Evolutionary conservation across 2,329 filamentous ascomycete species (phyloP), one percentile per base, ranked within the genome.

Genomic region (Diaporthe australafricana): DNA sequence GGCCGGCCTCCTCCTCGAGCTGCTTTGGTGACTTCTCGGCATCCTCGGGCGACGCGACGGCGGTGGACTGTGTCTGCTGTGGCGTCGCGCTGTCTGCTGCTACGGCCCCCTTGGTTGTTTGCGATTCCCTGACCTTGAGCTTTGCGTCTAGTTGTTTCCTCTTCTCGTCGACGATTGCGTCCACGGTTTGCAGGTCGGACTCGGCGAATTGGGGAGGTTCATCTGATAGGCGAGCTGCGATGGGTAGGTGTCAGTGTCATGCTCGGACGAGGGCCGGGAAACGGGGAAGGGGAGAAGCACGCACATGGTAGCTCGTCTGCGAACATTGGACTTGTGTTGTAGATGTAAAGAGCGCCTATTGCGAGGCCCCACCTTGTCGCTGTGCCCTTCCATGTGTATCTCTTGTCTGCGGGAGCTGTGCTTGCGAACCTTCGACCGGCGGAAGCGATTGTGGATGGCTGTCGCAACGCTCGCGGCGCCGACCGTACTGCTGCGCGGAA

Each of bases 311-410:
- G 89, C 82, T 97, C 92, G 78, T 98, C 94, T 20, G 95, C 93
- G 82, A 98, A 98, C 27, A 94, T 87, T 68, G 91, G 89, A 78
- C 92, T 96, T 9, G 95, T 98, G 85, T 95, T 97, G 83, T 98
- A 99, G 83, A 94, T 98, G 85, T 98, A 99, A 63, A 98, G 84
- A 56, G 92, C 91, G 25, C 88, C 94, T 72, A 86, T 87, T 0
- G 94, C 95, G 70, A 96, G 80, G 75, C 91, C 94, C 89, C 94
- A 92, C 85, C 96, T 89, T 77, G 89, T 81, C 5, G 87, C 87
- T 66, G 91, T 87, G 81, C 91, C 92, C 88, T 95, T 97, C 93
- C 94, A 98, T 80, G 91, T 93, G 81, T 94, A 86, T 77, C 90
- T 90, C 84, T 91, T 93, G 79, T 89, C 85, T 75, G 90, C 86